These are phyloP conservation scores for Dothistroma pini DNA, from an alignment of 2,329 filamentous ascomycete species.

Conservation along the genomic window DNA sequence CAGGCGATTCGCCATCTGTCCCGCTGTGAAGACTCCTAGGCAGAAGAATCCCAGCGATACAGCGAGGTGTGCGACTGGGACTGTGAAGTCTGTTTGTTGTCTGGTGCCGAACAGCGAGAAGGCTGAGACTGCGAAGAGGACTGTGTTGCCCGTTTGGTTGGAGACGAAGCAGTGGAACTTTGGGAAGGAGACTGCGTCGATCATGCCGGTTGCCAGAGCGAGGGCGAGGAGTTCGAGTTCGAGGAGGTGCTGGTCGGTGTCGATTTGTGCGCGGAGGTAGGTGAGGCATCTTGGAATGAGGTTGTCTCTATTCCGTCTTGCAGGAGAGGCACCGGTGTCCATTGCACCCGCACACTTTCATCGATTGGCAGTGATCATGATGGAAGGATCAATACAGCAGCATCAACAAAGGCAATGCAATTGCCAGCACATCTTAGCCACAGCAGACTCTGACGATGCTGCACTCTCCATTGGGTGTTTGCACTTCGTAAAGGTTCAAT, in stretches of 20 bases:
- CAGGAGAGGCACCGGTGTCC: background rate
- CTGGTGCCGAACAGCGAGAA: constrained; percentile 24
- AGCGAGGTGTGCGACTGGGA: constrained; percentile 47
- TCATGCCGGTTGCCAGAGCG: constrained; percentile 40
- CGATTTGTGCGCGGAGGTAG: background rate
- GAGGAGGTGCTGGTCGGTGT: constrained; percentile 12
- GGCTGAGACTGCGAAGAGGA: constrained; percentile 55
- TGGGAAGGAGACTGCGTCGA: constrained; percentile 58
- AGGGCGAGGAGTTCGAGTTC: constrained; percentile 40
- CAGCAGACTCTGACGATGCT: background rate
- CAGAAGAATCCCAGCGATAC: constrained; percentile 56
- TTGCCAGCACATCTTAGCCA: background rate
- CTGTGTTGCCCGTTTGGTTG: constrained; percentile 64
- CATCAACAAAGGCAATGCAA: background rate
- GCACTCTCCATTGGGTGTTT: background rate
- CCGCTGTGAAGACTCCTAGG: constrained; percentile 52
- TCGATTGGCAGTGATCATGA: background rate
- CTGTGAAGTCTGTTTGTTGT: constrained; percentile 9
- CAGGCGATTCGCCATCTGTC: constrained; percentile 54
- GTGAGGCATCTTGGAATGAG: background rate
- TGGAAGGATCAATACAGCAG: background rate
- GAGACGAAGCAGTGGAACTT: constrained; percentile 60
- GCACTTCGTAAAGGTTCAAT: background rate
- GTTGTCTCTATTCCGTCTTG: background rate
- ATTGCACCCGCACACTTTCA: background rate